phyloP scores from a whole-genome alignment of 164 flowering plant species.

The Chimonanthus salicifolius region DNA sequence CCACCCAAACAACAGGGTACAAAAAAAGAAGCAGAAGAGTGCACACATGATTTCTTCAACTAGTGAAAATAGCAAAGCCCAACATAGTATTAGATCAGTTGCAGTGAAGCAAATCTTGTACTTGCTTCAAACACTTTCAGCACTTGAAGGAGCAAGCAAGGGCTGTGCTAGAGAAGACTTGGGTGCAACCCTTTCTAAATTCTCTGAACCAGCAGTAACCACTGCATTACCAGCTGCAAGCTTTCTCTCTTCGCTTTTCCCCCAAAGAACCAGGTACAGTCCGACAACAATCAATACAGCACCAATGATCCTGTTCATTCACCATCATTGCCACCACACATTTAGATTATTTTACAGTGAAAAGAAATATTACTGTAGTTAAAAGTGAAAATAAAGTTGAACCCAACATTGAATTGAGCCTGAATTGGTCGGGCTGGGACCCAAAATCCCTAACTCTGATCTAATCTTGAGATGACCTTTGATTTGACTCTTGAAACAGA shows the following conservation, averaged over 20 bases:
- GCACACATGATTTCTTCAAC: not conserved
- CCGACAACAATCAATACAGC: conserved; percentile 84
- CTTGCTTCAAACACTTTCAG: conserved; percentile 33
- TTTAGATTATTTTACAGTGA: not conserved
- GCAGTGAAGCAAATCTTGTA: not conserved
- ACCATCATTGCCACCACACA: not conserved
- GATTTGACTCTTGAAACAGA: no score
- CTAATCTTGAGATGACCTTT: no score
- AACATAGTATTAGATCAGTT: not conserved
- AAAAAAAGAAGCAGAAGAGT: not conserved
- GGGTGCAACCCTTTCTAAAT: conserved; percentile 35
- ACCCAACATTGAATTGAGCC: no score
- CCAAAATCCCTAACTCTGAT: no score
- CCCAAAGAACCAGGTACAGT: conserved; percentile 94
- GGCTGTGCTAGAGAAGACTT: conserved; percentile 76
- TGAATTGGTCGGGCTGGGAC: no score
- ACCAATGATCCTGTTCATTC: conserved; percentile 81
- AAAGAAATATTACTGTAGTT: no score
- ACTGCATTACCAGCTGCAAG: conserved; percentile 20
- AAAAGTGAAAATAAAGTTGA: no score
- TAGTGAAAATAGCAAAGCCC: not conserved
- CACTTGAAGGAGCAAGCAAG: conserved; percentile 58
- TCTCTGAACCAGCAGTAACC: conserved; percentile 33
- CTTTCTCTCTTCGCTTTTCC: conserved; percentile 79
- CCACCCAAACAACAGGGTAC: not conserved